Conservation (phyloP, 306 rosid species). For the Begonia loranthoides region DNA sequence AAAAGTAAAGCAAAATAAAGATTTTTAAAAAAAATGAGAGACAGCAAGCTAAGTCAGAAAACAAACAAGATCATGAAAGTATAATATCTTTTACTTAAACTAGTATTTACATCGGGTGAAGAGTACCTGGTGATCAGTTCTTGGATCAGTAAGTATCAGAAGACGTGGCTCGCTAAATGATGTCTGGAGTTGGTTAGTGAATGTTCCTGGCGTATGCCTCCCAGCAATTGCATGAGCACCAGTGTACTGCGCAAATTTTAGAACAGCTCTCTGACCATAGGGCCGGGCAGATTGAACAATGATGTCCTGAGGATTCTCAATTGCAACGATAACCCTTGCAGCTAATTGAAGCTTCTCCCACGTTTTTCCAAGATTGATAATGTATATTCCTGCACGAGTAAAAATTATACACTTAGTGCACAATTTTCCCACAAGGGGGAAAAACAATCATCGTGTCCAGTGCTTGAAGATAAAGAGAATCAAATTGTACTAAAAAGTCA, state of each 20-base stretch:
- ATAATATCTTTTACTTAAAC: neutral
- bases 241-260: constrained; percentile 75
- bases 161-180: constrained; percentile 85
- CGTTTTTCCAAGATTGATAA: constrained; percentile 65
- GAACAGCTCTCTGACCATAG: constrained; percentile 76
- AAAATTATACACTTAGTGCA: too few species aligned
- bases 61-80: neutral
- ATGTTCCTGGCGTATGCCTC: constrained; percentile 75
- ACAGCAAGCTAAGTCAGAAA: neutral
- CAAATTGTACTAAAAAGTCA: too few species aligned
- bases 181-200: constrained; percentile 79
- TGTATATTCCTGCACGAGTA: constrained; percentile 36
- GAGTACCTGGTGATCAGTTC: constrained; percentile 86
- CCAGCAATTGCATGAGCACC: constrained; percentile 85
- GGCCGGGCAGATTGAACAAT: constrained; percentile 85
- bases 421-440: too few species aligned
- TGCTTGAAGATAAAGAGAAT: too few species aligned
- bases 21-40: neutral
- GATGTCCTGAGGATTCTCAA: constrained; percentile 74
- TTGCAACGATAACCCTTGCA: constrained; percentile 64
- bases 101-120: too few species aligned
- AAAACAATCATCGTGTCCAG: too few species aligned
- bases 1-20: neutral
- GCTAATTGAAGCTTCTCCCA: constrained; percentile 81
- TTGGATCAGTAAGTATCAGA: constrained; percentile 78